Evolutionary conservation across 768 basidiomycete species (phyloP), one percentile per base, ranked within the genome.

Genomic region (Lyophyllum decastes): DNA sequence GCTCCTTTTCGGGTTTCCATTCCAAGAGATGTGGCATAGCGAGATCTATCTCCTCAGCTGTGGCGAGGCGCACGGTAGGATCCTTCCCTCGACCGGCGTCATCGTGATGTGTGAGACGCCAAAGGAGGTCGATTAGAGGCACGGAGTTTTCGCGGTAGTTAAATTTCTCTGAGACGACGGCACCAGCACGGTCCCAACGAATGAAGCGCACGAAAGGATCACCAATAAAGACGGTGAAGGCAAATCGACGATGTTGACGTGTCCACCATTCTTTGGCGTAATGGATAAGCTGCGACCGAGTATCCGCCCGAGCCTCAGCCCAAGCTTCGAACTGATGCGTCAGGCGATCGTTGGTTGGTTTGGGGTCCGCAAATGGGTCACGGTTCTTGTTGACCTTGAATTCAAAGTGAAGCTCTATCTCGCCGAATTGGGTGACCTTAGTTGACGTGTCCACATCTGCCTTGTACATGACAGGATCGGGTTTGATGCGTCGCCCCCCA

Each of bases 151-250:
- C 10, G 11, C 54, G 55, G 30, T 67, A 68, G 47, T 70, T 46
- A 61, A 77, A 74, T 0, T 48, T 22, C 19, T 60, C 53, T 0
- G 73, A 64, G 2, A 73, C 73, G 14, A 77, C 62, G 0, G 61
- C 65, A 11, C 74, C 76, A 10, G 72, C 60, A 1, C 74, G 67
- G 50, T 77, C 76, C 62, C 69, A 65, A 3, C 70, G 68, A 26
- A 77, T 64, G 40, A 77, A 58, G 7, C 74, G 70, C 5, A 61
- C 70, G 21, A 50, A 55, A 0, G 57, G 55, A 19, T 67, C 68
- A 24, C 52, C 64, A 16, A 77, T 57, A 38, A 61, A 65, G 34
- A 76, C 30, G 0, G 71, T 64, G 60, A 73, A 76, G 7, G 55
- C 48, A 44, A 65, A 69, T 0, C 52, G 61, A 14, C 76, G 72